phyloP scores from a whole-genome alignment of 805 yeast genomes.

The Candida verbasci region DNA sequence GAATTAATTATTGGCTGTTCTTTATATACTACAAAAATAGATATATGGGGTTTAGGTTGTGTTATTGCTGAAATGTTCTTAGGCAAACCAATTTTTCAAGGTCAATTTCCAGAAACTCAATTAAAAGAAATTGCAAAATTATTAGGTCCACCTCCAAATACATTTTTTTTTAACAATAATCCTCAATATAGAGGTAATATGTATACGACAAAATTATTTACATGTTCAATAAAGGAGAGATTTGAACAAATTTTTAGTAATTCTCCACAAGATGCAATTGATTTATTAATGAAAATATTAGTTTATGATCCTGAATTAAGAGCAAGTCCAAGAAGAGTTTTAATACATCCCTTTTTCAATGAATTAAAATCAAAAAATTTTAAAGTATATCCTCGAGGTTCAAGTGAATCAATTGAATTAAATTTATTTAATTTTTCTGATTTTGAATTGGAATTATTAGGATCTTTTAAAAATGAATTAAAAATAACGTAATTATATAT shows the following conservation, averaged over 20 bases:
- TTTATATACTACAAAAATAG: conserved; percentile 84
- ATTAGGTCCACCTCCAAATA: conserved; percentile 77
- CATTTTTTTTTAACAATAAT: conserved; percentile 68
- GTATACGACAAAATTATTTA: conserved; percentile 60
- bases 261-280: conserved; percentile 83
- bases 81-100: conserved; percentile 94
- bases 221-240: conserved; percentile 50
- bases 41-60: conserved; percentile 97
- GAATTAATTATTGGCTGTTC: conserved; percentile 91
- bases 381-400: conserved; percentile 53
- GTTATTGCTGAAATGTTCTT: conserved; percentile 91
- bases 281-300: conserved; percentile 71
- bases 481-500: conserved; percentile 2
- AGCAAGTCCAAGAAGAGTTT: conserved; percentile 72
- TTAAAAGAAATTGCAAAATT: conserved; percentile 85
- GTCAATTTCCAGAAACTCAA: conserved; percentile 84
- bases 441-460: conserved; percentile 55
- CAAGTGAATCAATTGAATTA: conserved; percentile 34
- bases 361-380: conserved; percentile 63
- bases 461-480: conserved; percentile 33
- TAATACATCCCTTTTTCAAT: conserved; percentile 86
- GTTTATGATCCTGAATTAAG: conserved; percentile 89
- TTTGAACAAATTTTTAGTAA: conserved; percentile 49
- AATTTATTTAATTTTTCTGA: conserved; percentile 67
- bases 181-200: conserved; percentile 74